phyloP scores from a whole-genome alignment of 768 basidiomycete genomes.

The Kwoniella heveanensis region DNA sequence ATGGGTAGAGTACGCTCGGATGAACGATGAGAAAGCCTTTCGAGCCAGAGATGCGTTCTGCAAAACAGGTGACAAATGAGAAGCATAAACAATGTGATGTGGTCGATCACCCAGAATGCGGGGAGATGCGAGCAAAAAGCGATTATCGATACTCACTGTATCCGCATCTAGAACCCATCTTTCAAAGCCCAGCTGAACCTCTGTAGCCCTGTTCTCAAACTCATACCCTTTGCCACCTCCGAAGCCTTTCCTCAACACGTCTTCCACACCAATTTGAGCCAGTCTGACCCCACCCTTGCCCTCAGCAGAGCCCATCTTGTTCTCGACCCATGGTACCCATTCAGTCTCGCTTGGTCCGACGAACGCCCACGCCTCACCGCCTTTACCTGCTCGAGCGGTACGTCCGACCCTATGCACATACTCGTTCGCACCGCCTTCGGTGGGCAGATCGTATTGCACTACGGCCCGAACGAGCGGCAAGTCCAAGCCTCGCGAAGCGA shows the following conservation, averaged over 20 bases:
- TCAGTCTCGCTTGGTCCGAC: slow-evolving; percentile 80
- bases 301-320: slow-evolving; percentile 68
- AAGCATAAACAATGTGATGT: too few species aligned
- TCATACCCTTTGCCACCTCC: slow-evolving; percentile 73
- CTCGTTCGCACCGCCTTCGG: slow-evolving; percentile 93
- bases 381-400: slow-evolving; percentile 92
- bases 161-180: slow-evolving; percentile 79
- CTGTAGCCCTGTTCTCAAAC: slow-evolving; percentile 86
- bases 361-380: slow-evolving; percentile 94
- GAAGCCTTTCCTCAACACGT: slow-evolving; percentile 75
- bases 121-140: too few species aligned
- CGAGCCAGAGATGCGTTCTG: slow-evolving; percentile 79
- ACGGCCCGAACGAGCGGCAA: slow-evolving; percentile 91
- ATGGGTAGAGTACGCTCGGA: slow-evolving; percentile 96
- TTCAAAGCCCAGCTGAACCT: slow-evolving; percentile 93
- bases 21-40: slow-evolving; percentile 84
- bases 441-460: slow-evolving; percentile 94
- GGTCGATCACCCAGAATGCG: too few species aligned
- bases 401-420: slow-evolving; percentile 96
- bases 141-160: slow-evolving; percentile 63
- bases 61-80: background rate
- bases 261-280: slow-evolving; percentile 67
- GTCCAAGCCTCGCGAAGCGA: slow-evolving; percentile 97
- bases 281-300: slow-evolving; percentile 59
- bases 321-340: slow-evolving; percentile 90